Base-by-base conservation (phyloP, 176 grass and related monocot species). In the Tillandsia fasciculata region DNA sequence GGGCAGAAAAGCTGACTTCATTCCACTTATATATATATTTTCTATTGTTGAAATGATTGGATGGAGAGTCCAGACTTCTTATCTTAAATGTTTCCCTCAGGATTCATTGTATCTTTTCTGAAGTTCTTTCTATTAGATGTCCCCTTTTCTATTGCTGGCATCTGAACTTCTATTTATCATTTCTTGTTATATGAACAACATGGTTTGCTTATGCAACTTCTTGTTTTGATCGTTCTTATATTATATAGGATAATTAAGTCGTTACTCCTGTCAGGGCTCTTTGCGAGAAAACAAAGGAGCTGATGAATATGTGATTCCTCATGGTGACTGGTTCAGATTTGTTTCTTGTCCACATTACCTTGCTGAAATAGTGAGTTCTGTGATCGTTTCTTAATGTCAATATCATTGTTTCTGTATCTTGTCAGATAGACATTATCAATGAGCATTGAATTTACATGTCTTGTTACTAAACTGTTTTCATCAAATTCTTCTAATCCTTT, bases 271-370 rank as follows among this genome's bases (percentile, higher is more conserved):
- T 73, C 84, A 93, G 94, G 94, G 94, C 67, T 93, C 86, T 42
- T 42, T 42, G 33, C 5, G 33, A 42, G 33, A 42, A 42, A 42
- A 42, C 52, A 91, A 74, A 81, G 76, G 76, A 74, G 80, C 78
- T 49, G 89, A 97, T 73, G 87, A 93, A 70, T 97, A 97, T 73
- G 82, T 93, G 48, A 87, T 97, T 79, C 94, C 94, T 53, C 80
- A 67, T 0, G 86, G 87, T 59, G 89, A 97, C 76, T 97, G 93
- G 93, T 97, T 97, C 78, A 72, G 51, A 42, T 79, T 78, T 68
- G 94, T 93, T 64, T 97, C 94, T 64, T 93, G 74, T 42, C 86
- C 94, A 57, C 94, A 97, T 80, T 97, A 92, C 74, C 83, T 97
- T 73, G 86, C 89, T 79, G 89, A 97, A 87, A 82, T 93, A 64